Percentiles rank a stretch among this genome's conserved stretches.
Evolutionary conservation across 225 moss, liverwort and hornwort genomes (phyloP).

Genomic region (Neckera pumila): DNA sequence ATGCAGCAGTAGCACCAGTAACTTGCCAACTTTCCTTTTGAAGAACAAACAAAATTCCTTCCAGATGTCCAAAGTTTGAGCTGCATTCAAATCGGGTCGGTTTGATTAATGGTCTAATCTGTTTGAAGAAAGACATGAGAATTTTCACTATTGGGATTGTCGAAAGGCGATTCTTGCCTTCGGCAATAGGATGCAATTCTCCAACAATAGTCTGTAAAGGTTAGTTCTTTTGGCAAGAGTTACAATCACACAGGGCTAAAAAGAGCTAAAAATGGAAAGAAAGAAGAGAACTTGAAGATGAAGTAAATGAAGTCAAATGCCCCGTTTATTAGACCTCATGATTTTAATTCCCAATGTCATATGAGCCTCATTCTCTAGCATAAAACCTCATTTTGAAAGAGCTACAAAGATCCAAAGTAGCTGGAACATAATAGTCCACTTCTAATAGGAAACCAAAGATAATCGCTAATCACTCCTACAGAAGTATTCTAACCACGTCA

Average conservation of each 20-base stretch:
- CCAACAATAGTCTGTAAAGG: not conserved
- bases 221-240: not conserved
- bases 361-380: not conserved
- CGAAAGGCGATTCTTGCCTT: not conserved
- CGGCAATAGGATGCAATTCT: not conserved
- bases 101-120: not conserved
- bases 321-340: not conserved
- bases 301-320: not conserved
- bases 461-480: not conserved
- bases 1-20: constrained; percentile 58
- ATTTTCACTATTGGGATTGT: not conserved
- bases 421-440: not conserved
- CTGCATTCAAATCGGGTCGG: constrained; percentile 23
- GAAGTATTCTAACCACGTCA: not conserved
- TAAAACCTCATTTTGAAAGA: not conserved
- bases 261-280: not conserved
- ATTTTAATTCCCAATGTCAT: not conserved
- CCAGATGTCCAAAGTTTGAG: constrained; percentile 82
- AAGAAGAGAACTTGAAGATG: not conserved
- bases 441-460: not conserved
- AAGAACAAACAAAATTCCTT: constrained; percentile 54
- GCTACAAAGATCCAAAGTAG: not conserved
- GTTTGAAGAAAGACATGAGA: not conserved
- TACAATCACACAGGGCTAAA: not conserved
- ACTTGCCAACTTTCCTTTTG: constrained; percentile 46